A percentile compares a stretch with the other conserved stretches of the same genome.
Conservation (phyloP, 2,329 filamentous ascomycete genomes). For the Cladosporium sp. region DNA sequence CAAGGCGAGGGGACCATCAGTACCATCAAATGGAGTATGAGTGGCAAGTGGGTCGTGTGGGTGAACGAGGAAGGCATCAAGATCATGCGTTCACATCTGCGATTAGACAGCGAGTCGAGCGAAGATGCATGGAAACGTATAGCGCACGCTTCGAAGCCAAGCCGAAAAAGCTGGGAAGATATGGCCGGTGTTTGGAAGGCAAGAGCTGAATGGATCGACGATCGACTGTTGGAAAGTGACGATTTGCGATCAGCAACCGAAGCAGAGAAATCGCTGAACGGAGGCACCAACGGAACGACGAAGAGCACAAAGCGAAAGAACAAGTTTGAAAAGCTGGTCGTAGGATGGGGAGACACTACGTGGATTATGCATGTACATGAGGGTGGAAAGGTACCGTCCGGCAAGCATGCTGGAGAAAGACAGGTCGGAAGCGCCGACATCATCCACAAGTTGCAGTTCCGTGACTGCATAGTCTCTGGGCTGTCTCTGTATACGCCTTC, state of each 20-base stretch:
- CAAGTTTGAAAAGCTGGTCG: slow-evolving; percentile 68
- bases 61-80: slow-evolving; percentile 96
- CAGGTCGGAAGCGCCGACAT: slow-evolving; percentile 81
- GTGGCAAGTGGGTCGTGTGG: slow-evolving; percentile 91
- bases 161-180: slow-evolving; percentile 84
- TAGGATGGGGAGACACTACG: slow-evolving; percentile 94
- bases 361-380: slow-evolving; percentile 96
- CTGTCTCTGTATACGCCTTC: slow-evolving; percentile 94
- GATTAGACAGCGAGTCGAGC: slow-evolving; percentile 69
- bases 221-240: slow-evolving; percentile 70
- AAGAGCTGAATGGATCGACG: slow-evolving; percentile 88
- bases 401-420: slow-evolving; percentile 64
- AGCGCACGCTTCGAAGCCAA: slow-evolving; percentile 84
- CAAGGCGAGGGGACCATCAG: slow-evolving; percentile 89
- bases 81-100: slow-evolving; percentile 87
- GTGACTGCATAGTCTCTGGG: slow-evolving; percentile 96
- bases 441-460: slow-evolving; percentile 80
- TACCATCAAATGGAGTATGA: slow-evolving; percentile 90
- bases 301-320: slow-evolving; percentile 14
- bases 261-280: slow-evolving; percentile 24
- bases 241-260: slow-evolving; percentile 49
- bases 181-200: slow-evolving; percentile 97
- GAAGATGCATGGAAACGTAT: slow-evolving; percentile 94
- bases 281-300: slow-evolving; percentile 23
- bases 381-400: slow-evolving; percentile 58